Evolutionary conservation across 2,329 filamentous ascomycete genomes (phyloP), one percentile per base, ranked within the genome.

Genomic region (Colletotrichum spaethianum): DNA sequence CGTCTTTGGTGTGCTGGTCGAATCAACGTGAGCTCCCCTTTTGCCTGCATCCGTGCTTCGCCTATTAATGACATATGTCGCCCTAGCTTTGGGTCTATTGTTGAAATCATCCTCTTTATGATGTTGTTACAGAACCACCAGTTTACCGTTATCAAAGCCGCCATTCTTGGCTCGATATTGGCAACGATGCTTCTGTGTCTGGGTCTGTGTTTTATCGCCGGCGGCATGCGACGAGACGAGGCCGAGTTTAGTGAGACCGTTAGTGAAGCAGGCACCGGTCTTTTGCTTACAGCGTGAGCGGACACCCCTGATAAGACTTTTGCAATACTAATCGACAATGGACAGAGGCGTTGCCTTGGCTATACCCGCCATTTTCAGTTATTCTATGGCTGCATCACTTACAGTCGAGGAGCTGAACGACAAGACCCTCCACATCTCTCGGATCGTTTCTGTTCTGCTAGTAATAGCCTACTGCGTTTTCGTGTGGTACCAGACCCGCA

Each of bases 41-140:
- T 36, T 2, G 5, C 1, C 33, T 16, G 0, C 3, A 40, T 23
- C 11, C 28, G 9, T 81, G 81, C 23, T 77, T 82, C 12, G 16
- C 1, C 1, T 2, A 11, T 8, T 26, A 5, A 28, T 46, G n/a
- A 67, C 63, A 56, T 1, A 28, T 31, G 11, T 6, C 5, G 20
- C 36, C 14, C 0, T 31, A 86, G 84, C 0, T 79, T 95, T 63
- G 93, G 93, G 2, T 93, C 93, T 0, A 83, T 95, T 12, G 93
- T 96, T 63, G 94, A 97, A 79, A 92, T 97, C 67, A 89, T 97
- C 56, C 84, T 97, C 38, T 96, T 97, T 82, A 92, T 96, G 85
- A 89, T 95, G 2, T 83, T 97, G 57, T 86, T 96, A 5, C 80
- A 80, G 12, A 81, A 84, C 2, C 75, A 85, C 62, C 81, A 84